These are phyloP conservation scores for Pleurotus tuber-regium DNA, from an alignment of 768 basidiomycete species.

Conservation along the genomic window DNA sequence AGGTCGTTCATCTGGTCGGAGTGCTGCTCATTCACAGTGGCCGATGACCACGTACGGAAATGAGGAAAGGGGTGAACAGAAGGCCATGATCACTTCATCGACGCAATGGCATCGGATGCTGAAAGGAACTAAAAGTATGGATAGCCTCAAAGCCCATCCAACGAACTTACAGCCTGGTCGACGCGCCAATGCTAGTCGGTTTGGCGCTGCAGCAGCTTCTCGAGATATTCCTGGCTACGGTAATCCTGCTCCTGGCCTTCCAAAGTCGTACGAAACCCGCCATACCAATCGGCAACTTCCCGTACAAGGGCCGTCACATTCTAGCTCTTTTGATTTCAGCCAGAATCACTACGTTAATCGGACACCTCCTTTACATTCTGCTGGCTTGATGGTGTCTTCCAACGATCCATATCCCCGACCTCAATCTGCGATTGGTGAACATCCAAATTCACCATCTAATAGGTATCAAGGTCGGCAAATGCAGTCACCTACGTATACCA, in stretches of 20 bases:
- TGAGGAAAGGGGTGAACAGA: constrained; percentile 38
- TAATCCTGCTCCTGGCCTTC: constrained; percentile 27
- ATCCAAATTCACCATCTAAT: constrained; percentile 36
- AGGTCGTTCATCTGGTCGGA: constrained; percentile 32
- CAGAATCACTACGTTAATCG: constrained; percentile 26
- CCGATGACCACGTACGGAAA: constrained; percentile 48
- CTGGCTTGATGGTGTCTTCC: constrained; percentile 37
- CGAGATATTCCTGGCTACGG: constrained; percentile 17
- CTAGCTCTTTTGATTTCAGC: constrained; percentile 28
- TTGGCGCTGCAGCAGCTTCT: too few relatives aligned
- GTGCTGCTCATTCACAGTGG: constrained; percentile 45
- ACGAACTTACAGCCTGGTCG: constrained; percentile 31
- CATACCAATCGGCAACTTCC: constrained; percentile 39
- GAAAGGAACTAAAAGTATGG: constrained; percentile 56
- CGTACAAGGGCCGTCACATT: constrained; percentile 36
- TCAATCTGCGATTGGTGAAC: constrained; percentile 58
- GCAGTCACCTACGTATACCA: constrained; percentile 33
- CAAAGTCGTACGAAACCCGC: constrained; percentile 44
- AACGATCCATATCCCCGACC: constrained; percentile 63
- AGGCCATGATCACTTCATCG: constrained; percentile 30
- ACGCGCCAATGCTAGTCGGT: constrained; percentile 28
- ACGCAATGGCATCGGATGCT: constrained; percentile 27
- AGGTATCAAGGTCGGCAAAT: constrained; percentile 25
- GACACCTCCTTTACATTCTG: constrained; percentile 14
- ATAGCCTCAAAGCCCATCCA: constrained; percentile 44